Evolutionary conservation across 202 grass and related monocot species (phyloP).

Genomic region (Musa balbisiana): DNA sequence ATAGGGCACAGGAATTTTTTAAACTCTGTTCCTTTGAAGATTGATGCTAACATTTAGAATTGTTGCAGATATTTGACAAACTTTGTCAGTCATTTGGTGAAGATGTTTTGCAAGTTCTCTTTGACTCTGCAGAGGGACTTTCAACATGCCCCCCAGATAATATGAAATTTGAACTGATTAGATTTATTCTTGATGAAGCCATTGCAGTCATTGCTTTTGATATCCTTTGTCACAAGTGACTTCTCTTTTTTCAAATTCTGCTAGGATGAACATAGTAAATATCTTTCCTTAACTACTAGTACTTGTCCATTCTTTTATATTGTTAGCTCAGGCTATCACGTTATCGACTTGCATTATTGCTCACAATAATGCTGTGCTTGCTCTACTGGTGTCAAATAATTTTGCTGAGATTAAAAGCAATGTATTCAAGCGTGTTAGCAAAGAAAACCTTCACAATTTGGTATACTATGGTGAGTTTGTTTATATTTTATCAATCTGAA

Average conservation of each 20-base stretch:
- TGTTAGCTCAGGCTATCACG: conserved; percentile 95
- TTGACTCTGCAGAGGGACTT: conserved; percentile 90
- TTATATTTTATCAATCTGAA: conserved; percentile 26
- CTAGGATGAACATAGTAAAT: conserved; percentile 6
- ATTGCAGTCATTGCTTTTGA: conserved; percentile 91
- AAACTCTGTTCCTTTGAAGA: neutral
- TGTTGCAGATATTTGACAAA: conserved; percentile 88
- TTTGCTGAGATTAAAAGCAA: conserved; percentile 98
- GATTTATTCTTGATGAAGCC: conserved; percentile 69
- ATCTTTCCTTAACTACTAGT: conserved; percentile 48
- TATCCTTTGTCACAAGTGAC: conserved; percentile 59
- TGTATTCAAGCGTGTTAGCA: conserved; percentile 98
- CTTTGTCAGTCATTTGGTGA: conserved; percentile 98
- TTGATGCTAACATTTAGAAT: conserved; percentile 16
- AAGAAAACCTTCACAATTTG: conserved; percentile 95
- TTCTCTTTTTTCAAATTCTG: conserved; percentile 15
- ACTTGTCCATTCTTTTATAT: conserved; percentile 97
- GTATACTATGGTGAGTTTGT: conserved; percentile 83
- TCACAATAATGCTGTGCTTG: conserved; percentile 92
- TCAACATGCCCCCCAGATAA: conserved; percentile 72
- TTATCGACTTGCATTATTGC: conserved; percentile 96
- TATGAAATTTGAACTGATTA: conserved; percentile 60
- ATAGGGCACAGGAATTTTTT: conserved; percentile 22
- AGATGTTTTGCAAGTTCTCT: conserved; percentile 93
- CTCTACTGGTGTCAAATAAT: conserved; percentile 93